Base-by-base conservation (phyloP, 495 filamentous ascomycete species). In the Entonaema liquescens region DNA sequence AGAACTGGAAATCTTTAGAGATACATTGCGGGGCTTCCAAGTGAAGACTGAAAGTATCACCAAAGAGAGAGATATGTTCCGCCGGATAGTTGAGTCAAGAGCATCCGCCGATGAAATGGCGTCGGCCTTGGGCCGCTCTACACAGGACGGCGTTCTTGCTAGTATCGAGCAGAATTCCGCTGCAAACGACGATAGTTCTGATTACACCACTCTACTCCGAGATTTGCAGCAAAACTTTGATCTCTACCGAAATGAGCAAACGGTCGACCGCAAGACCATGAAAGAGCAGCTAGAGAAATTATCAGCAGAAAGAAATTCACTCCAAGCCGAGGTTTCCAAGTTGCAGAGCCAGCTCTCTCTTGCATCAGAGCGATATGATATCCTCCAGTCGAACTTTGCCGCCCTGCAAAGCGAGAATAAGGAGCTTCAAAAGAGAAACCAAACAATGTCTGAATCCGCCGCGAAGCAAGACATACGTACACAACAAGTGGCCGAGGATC, bases 11-110 rank as follows among this genome's bases (percentile, higher is more conserved):
- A 80, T 80, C 19, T 82, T 89, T 59, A 83, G 83, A 62, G 88
- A 89, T 35, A 95, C 98, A 73, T 84, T 97, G 35, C 86, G 91
- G 66, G 89, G 90, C 33, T 87, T 95, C 53, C 85, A 90, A 3
- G 88, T 91, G 6, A 90, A 92, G 67, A 91, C 92, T 31, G 90
- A 97, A 83, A 97, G 93, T 78, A 97, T 97, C 71, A 91, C 95
- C 54, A 92, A 92, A 75, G 95, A 99, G 81, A 89, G 95, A 35
- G 94, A 99, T 73, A 98, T 97, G 86, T 98, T 97, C 89, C 88
- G 93, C 29, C 92, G 93, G 42, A 95, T 98, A 88, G 87, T 97
- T 13, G 89, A 93, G 64, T 90, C 93, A 70, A 82, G 89, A 31
- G 85, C 84, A 9, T 78, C 83, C 15, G 79, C 85, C 6, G 82